Evolutionary conservation across 331 rosid genomes (phyloP).

Genomic region (Acacia concinna): DNA sequence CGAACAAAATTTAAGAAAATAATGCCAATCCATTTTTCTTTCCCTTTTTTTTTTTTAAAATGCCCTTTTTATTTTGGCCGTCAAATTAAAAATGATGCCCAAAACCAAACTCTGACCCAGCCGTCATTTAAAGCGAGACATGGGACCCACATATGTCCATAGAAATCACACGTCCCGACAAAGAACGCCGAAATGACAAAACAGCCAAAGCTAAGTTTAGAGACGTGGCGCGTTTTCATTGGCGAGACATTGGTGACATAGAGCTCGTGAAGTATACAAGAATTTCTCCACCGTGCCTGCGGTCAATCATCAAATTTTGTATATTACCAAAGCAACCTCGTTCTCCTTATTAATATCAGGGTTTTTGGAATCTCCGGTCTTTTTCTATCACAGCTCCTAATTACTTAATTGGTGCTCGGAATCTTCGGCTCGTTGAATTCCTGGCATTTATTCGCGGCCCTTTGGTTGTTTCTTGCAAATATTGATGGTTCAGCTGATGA

Average conservation of each 20-base stretch:
- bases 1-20: too few relatives aligned
- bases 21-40: too few relatives aligned
- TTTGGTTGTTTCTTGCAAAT: neutral
- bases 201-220: neutral
- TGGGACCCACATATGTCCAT: slow-evolving; percentile 44
- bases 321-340: neutral
- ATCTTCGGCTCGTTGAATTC: neutral
- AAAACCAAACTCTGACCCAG: slow-evolving; percentile 9
- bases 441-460: neutral
- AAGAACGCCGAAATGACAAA: neutral
- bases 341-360: slow-evolving; percentile 11
- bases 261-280: neutral
- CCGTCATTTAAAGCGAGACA: slow-evolving; percentile 26
- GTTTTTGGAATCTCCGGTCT: slow-evolving; percentile 36
- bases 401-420: neutral
- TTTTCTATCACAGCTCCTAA: neutral
- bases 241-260: neutral
- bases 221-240: neutral
- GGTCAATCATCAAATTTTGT: slow-evolving; percentile 37
- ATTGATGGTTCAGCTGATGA: slow-evolving; percentile 70
- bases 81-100: neutral
- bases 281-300: slow-evolving; percentile 41
- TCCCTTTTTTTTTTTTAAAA: neutral
- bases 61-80: neutral
- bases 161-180: slow-evolving; percentile 25